Base-by-base conservation (phyloP, 2,329 filamentous ascomycete genomes). In the Esteya vermicola region DNA sequence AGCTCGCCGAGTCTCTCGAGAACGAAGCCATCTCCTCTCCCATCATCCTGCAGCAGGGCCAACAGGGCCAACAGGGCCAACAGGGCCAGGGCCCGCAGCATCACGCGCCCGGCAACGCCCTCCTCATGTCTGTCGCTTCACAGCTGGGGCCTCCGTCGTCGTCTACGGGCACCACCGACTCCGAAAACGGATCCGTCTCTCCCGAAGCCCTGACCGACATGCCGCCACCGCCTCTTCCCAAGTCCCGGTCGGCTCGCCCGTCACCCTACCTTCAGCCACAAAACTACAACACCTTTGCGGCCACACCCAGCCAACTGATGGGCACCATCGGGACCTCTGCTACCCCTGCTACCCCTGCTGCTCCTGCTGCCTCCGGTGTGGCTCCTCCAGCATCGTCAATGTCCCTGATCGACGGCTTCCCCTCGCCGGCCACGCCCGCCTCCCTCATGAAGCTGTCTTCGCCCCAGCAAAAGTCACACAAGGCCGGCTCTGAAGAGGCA, bases 401-500 rank as follows among this genome's bases (percentile, higher is more conserved):
- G 12, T 52, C 21, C 43, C 46, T 36, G 41, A 48, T 33, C 3
- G 39, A 41, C 14, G 62, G 60, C 19, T 65, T 64, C 38, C 64
- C 61, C 50, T 74, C 77, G 39, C 83, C 84, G 10, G 86, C 85
- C 2, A 93, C 86, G 0, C 86, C 86, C 1, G 85, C 88, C 9
- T 93, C 86, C 7, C 61, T 94, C 43, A 94, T 95, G 82, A 81
- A 76, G 51, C 67, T 89, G 33, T 69, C 67, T 4, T 67, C 70
- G 21, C 71, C 71, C 51, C 65, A 23, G 52, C 60, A 45, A 55
- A 55, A 44, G 9, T 43, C 43, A 9, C 45, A 47, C 36, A 43
- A 42, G 31, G 20, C 44, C n/a, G n/a, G n/a, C n/a, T n/a, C n/a
- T n/a, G n/a, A n/a, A n/a, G n/a, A n/a, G 4, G 42, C 47, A 4